phyloP scores from a whole-genome alignment of 306 rosid genomes.

The Hippophae rhamnoides region DNA sequence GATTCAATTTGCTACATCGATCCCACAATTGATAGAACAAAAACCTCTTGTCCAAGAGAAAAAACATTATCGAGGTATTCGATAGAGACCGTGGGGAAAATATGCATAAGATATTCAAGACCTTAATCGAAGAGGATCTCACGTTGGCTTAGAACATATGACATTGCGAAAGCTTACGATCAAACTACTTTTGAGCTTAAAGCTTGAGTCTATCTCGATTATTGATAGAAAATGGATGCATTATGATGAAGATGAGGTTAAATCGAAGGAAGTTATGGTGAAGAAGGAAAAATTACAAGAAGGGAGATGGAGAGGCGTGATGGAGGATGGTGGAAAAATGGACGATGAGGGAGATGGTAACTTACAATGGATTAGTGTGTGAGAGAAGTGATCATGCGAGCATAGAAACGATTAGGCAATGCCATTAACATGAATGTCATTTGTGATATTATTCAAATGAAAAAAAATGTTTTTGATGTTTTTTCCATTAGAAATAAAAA shows the following conservation, averaged over 20 bases:
- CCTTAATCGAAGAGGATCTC: conserved; percentile 64
- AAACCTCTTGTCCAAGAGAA: conserved; percentile 5
- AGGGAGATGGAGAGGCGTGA: too few relatives aligned
- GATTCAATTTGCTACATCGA: conserved; percentile 37
- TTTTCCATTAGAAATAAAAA: too few relatives aligned
- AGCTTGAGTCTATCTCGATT: not conserved
- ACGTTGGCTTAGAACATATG: conserved; percentile 84
- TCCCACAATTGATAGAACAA: not conserved
- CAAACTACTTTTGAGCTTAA: conserved; percentile 60
- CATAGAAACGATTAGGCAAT: too few relatives aligned
- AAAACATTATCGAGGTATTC: conserved; percentile 54
- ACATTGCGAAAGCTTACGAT: conserved; percentile 69
- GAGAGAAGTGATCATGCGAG: too few relatives aligned
- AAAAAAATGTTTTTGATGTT: too few relatives aligned
- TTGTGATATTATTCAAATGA: too few relatives aligned
- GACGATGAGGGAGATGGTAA: too few relatives aligned
- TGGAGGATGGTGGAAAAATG: too few relatives aligned
- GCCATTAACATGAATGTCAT: too few relatives aligned
- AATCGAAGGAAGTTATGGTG: conserved; percentile 15
- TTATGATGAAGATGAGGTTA: conserved; percentile 19
- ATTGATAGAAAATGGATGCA: conserved; percentile 37
- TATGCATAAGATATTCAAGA: conserved; percentile 83
- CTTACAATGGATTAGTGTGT: too few relatives aligned
- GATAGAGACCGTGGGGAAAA: conserved; percentile 81
- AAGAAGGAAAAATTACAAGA: conserved; percentile 36